phyloP scores from a whole-genome alignment of 805 yeast genomes.

The Lipomyces japonicus region DNA sequence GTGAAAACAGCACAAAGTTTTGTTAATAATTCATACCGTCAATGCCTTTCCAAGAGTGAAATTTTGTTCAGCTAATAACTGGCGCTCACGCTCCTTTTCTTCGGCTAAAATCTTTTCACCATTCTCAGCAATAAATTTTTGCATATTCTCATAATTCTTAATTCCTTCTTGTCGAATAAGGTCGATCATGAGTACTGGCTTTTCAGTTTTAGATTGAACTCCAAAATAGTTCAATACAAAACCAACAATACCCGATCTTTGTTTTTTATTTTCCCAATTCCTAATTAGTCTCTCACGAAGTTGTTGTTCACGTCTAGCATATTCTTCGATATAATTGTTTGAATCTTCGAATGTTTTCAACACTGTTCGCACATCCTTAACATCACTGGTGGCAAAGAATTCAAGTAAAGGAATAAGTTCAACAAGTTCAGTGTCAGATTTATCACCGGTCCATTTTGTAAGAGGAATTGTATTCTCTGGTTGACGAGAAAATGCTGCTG shows the following conservation, averaged over 20 bases:
- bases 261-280: constrained; percentile 46
- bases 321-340: constrained; percentile 69
- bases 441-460: constrained; percentile 79
- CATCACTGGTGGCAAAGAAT: constrained; percentile 81
- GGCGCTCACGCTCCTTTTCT: constrained; percentile 52
- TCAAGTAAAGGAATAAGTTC: constrained; percentile 88
- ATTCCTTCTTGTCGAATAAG: constrained; percentile 88
- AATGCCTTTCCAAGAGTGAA: constrained; percentile 71
- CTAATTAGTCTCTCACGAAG: constrained; percentile 60
- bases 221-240: constrained; percentile 30
- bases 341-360: constrained; percentile 68
- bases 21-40: no score
- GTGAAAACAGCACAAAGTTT: no score
- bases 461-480: constrained; percentile 91
- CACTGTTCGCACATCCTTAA: constrained; percentile 86
- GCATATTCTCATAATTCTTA: constrained; percentile 77
- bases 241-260: constrained; percentile 11
- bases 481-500: constrained; percentile 69
- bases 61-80: constrained; percentile 76
- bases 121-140: constrained; percentile 80
- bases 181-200: constrained; percentile 76
- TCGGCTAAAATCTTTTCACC: constrained; percentile 51
- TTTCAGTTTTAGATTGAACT: constrained; percentile 42
- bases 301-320: constrained; percentile 67
- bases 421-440: constrained; percentile 72